Conservation (phyloP, 495 filamentous ascomycete species). For the Trichocladium antarcticum region DNA sequence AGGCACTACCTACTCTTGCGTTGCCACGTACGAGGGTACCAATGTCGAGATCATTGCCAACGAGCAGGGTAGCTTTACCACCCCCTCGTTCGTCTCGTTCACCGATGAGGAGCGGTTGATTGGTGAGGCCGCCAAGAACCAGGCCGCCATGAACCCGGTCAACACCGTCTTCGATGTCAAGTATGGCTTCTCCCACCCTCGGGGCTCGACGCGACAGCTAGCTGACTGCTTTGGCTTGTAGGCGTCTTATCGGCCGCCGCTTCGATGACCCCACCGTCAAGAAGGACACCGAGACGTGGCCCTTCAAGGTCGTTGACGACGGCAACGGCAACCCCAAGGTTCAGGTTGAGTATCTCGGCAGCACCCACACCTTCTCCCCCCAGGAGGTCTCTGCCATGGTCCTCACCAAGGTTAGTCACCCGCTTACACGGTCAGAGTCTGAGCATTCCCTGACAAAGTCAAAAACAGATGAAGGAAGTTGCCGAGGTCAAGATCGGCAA, state of each 20-base stretch:
- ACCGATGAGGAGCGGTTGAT: constrained; percentile 96
- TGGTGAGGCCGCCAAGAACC: constrained; percentile 98
- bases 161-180: constrained; percentile 99
- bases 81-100: constrained; percentile 97
- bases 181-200: constrained; percentile 24
- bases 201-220: background rate
- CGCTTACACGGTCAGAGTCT: background rate
- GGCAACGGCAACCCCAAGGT: constrained; percentile 83
- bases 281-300: constrained; percentile 96
- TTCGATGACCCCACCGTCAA: constrained; percentile 93
- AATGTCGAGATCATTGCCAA: constrained; percentile 99
- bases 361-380: constrained; percentile 87
- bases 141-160: constrained; percentile 95
- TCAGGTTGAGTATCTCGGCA: constrained; percentile 90
- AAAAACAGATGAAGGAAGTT: constrained; percentile 81
- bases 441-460: constrained; percentile 9
- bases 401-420: constrained; percentile 58
- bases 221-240: constrained; percentile 27
- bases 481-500: constrained; percentile 93
- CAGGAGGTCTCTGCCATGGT: constrained; percentile 98
- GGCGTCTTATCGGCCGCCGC: constrained; percentile 89
- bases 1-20: constrained; percentile 99
- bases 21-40: constrained; percentile 97
- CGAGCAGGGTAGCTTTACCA: constrained; percentile 98
- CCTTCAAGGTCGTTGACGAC: constrained; percentile 94